Evolutionary conservation across 805 yeast species (phyloP), one percentile per base, ranked within the genome.

Genomic region (Debaryomyces hansenii): DNA sequence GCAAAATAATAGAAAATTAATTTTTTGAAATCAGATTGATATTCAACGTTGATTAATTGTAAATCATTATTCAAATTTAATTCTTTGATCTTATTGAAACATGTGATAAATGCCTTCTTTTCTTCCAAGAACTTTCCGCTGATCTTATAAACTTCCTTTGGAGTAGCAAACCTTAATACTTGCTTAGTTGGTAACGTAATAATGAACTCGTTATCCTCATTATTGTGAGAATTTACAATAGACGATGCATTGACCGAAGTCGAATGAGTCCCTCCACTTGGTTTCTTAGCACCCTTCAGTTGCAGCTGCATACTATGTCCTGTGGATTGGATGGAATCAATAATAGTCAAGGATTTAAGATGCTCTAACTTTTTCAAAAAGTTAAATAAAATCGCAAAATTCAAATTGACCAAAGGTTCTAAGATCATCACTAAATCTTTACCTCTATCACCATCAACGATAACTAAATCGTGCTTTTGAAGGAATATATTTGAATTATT

Each of bases 391-490:
- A 86, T 74, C 2, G 92, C 92, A 61, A 83, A 70, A 48, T 84
- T 79, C 46, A 85, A 72, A 37, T 75, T 77, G 27, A 86, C 76
- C 36, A 74, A 63, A 0, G 92, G 89, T 50, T 84, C 86, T 24
- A 86, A 67, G 37, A 87, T 81, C 78, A 83, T 78, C 8, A 84
- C 92, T 51, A 87, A 64, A 63, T 87, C 95, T 56, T 85, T 85
- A 24, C 95, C 95, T 50, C 94, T 73, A 61, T 87, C 95, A 45
- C 94, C 95, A 66, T 87, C 94, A 46, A 85, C 85, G 15, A 87
- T 82, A 8, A 86, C 87, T 58, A 87, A 72, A 63, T 87, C 94
- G 46, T 79, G 74, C 38, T 79, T 72, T 50, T 73, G 76, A 49
- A 87, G 68, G 41, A 66, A 65, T 41, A 87, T 69, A 56, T 85